These are phyloP conservation scores for Microstegium vimineum DNA, from an alignment of 176 grass and related monocot species.

Conservation along the genomic window DNA sequence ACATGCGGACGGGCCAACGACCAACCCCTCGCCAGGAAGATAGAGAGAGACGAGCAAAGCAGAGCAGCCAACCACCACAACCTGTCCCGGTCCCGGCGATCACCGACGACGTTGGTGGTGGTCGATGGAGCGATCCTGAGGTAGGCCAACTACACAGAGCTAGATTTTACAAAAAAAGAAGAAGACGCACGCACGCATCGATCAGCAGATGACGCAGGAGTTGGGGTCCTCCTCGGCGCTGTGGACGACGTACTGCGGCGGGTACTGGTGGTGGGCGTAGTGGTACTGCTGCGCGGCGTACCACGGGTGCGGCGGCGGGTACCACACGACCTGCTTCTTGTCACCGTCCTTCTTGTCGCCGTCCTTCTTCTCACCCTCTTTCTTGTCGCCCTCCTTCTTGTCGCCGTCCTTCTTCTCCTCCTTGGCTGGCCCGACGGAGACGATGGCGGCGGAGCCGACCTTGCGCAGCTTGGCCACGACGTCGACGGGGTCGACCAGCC, in stretches of 20 bases:
- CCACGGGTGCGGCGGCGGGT: not conserved
- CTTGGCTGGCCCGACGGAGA: constrained; percentile 50
- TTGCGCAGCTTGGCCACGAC: constrained; percentile 51
- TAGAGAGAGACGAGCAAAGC: not conserved
- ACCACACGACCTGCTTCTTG: not conserved
- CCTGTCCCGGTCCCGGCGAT: not conserved
- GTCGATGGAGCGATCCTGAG: not conserved
- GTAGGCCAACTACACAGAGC: not conserved
- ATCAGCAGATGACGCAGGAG: constrained; percentile 66
- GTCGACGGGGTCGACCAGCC: constrained; percentile 53
- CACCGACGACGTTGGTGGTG: not conserved
- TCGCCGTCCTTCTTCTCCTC: constrained; percentile 36
- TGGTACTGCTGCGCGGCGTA: not conserved
- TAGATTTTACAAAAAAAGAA: constrained; percentile 26
- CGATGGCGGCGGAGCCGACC: constrained; percentile 12
- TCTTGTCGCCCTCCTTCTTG: constrained; percentile 25
- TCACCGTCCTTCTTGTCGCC: not conserved
- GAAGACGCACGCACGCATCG: not conserved
- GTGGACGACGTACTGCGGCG: constrained; percentile 36
- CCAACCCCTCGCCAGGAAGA: not conserved
- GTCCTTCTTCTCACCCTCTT: not conserved
- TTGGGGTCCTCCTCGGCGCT: constrained; percentile 77
- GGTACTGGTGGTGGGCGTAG: not conserved
- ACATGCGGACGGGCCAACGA: not conserved
- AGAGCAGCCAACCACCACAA: constrained; percentile 12